Base-by-base conservation (phyloP, 2,329 filamentous ascomycete species). In the Cladophialophora carrionii region DNA sequence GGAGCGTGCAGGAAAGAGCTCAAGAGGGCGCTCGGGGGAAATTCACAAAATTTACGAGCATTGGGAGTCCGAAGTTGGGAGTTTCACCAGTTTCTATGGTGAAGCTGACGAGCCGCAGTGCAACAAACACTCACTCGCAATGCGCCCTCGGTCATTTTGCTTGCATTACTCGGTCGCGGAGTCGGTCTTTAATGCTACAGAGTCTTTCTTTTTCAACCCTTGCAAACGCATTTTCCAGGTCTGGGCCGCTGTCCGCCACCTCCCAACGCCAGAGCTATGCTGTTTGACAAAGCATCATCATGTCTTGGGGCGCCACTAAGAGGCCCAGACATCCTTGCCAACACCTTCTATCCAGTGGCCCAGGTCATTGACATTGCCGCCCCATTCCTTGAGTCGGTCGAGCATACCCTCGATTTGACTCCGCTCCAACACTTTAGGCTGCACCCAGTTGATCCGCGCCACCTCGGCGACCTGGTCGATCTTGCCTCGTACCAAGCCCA, bases 381-480 rank as follows among this genome's bases (percentile, higher is more conserved):
- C 93, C 95, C 95, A 99, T 74, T 99, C 94, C 76, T 90, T 88
- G 75, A 99, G 80, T 72, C 95, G 84, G 75, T 87, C 84, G 73
- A 91, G 87, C 94, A 99, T 97, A 74, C 88, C 91, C 74, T 90
- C 91, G 73, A 99, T 96, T 82, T 98, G 95, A 78, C 87, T 88
- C 87, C 93, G 92, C 78, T 98, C 95, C 71, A 99, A 81, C 34
- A 99, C 93, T 85, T 98, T 98, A 24, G 95, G 95, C 81, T 99
- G 95, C 65, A 99, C 95, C 95, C 95, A 99, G 74, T 94, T 94
- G 79, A 99, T 97, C 76, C 93, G 88, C 51, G 95, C 95, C 71
- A 98, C 88, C 78, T 93, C 89, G 55, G 92, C 92, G 34, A 99
- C 95, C 81, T 99, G 94, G 77, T 99, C 95, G 73, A 99, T 98